Evolutionary conservation across 2,329 filamentous ascomycete species (phyloP).

Genomic region (Lojkania enalia): DNA sequence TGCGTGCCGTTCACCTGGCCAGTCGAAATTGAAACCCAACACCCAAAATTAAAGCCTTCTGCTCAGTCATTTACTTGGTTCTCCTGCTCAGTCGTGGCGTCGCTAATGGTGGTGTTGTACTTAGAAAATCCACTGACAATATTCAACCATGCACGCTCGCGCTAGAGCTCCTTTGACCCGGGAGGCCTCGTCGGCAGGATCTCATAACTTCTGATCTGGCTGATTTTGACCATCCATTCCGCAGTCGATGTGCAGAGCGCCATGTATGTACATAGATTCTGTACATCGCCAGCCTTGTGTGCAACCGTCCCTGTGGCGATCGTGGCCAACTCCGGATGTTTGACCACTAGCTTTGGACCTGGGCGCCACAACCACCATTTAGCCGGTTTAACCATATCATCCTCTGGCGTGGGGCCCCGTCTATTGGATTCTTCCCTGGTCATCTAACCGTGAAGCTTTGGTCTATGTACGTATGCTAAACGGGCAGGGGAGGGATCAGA

Average conservation of each 20-base stretch:
- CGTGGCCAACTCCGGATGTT: slow-evolving; percentile 9
- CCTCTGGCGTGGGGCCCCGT: slow-evolving; percentile 8
- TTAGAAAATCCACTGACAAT: slow-evolving; percentile 8
- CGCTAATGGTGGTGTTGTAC: slow-evolving; percentile 9
- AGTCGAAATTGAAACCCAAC: slow-evolving; percentile 13
- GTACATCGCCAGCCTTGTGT: slow-evolving; percentile 11
- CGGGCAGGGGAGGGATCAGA: slow-evolving; percentile 9
- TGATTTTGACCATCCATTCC: slow-evolving; percentile 11
- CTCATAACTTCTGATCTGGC: slow-evolving; percentile 12
- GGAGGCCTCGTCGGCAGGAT: slow-evolving; percentile 14
- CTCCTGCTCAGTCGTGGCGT: slow-evolving; percentile 9
- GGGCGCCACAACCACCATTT: slow-evolving; percentile 14
- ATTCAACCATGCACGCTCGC: slow-evolving; percentile 6
- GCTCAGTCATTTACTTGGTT: slow-evolving; percentile 12
- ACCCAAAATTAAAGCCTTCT: slow-evolving; percentile 16
- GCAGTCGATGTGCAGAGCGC: slow-evolving; percentile 13
- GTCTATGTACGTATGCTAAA: slow-evolving; percentile 10
- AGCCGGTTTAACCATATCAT: slow-evolving; percentile 22
- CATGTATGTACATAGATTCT: no score
- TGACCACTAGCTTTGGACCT: slow-evolving; percentile 10
- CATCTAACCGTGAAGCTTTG: slow-evolving; percentile 11
- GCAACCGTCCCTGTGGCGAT: slow-evolving; percentile 18
- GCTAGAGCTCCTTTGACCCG: slow-evolving; percentile 20
- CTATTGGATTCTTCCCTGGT: slow-evolving; percentile 14
- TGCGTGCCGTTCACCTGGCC: slow-evolving; percentile 5